These are phyloP conservation scores for Fragaria iinumae DNA, from an alignment of 306 rosid genomes.

Conservation along the genomic window DNA sequence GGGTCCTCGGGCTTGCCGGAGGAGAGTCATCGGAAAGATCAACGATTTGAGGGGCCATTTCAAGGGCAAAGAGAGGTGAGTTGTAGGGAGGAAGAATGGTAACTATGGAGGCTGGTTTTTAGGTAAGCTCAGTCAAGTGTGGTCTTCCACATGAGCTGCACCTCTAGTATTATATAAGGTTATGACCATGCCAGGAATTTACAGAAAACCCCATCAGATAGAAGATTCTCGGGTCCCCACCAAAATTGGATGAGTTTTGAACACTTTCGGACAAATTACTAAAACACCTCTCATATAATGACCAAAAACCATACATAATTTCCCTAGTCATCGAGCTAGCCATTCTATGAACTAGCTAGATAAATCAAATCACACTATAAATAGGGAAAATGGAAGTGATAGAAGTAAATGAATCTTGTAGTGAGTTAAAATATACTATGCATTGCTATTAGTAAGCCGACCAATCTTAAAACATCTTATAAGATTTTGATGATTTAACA, in stretches of 20 bases:
- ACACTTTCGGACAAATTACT: neutral
- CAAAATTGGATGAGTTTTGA: neutral
- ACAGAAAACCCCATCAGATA: neutral
- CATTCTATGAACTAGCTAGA: neutral
- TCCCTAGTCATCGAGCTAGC: neutral
- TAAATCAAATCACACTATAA: too few species aligned
- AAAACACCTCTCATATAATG: neutral
- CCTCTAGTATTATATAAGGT: neutral
- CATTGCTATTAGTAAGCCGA: neutral
- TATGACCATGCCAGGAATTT: neutral
- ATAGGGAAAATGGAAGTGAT: neutral
- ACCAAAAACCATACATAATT: neutral
- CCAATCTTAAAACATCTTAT: neutral
- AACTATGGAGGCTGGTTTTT: neutral
- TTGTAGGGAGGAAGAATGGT: neutral
- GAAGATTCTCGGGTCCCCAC: neutral
- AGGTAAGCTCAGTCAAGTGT: neutral
- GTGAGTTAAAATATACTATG: neutral
- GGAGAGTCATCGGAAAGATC: neutral
- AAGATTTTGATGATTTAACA: too few species aligned
- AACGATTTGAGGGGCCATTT: neutral
- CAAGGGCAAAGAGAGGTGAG: neutral
- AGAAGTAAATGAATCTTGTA: neutral
- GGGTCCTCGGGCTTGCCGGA: neutral
- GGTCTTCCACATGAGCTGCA: neutral